phyloP scores from a whole-genome alignment of 179 eudicot genomes.

The Actinidia arguta region DNA sequence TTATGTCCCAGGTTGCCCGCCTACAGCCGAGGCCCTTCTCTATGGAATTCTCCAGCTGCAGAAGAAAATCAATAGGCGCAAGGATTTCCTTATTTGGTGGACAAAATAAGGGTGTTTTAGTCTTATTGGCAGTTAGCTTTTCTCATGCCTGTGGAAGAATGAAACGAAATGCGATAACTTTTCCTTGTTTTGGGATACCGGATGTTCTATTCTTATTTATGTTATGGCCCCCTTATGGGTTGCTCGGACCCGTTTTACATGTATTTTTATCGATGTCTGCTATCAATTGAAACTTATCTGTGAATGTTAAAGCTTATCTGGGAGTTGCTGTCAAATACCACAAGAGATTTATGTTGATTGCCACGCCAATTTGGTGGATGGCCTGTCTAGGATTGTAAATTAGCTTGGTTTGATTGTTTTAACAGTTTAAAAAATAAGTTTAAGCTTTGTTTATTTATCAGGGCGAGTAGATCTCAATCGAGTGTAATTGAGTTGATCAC shows the following conservation, averaged over 20 bases:
- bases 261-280: background rate
- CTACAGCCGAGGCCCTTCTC: slow-evolving; percentile 94
- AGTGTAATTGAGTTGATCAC: too few species aligned
- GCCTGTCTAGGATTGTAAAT: too few species aligned
- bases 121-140: background rate
- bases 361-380: too few species aligned
- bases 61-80: slow-evolving; percentile 96
- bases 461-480: too few species aligned
- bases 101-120: slow-evolving; percentile 51
- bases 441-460: too few species aligned
- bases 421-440: too few species aligned
- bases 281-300: background rate
- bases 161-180: background rate
- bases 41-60: slow-evolving; percentile 93
- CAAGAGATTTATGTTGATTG: too few species aligned
- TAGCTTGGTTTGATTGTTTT: too few species aligned
- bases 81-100: slow-evolving; percentile 97
- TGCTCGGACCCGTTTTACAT: background rate
- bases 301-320: background rate
- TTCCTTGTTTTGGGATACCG: background rate
- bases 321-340: too few species aligned
- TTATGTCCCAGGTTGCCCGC: slow-evolving; percentile 98
- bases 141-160: slow-evolving; percentile 15
- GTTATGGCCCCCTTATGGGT: background rate
- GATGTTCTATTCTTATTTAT: background rate